These are phyloP conservation scores for Verticillium dahliae DNA, from an alignment of 2,329 filamentous ascomycete genomes.

Conservation along the genomic window DNA sequence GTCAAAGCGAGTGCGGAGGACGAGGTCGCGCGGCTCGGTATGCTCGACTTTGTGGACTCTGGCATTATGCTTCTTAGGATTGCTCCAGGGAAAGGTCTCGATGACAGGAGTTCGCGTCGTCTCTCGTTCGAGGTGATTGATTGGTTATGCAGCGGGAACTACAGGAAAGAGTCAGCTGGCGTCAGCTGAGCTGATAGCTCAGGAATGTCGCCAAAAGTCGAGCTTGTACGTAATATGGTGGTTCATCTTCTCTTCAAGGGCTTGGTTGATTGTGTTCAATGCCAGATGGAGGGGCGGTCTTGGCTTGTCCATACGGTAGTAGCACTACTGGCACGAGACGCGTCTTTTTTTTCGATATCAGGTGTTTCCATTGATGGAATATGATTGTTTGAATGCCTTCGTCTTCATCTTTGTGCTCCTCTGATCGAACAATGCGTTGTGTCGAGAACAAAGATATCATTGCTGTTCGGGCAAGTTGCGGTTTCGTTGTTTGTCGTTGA, in stretches of 20 bases:
- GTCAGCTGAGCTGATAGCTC: not conserved
- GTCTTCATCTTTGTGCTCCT: no score
- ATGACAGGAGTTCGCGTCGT: constrained; percentile 65
- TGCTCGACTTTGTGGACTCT: constrained; percentile 52
- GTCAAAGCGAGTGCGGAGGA: constrained; percentile 36
- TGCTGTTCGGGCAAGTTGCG: no score
- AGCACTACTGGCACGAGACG: not conserved
- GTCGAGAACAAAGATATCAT: not conserved
- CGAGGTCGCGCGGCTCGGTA: constrained; percentile 28
- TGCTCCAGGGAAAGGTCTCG: constrained; percentile 36
- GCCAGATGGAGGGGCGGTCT: not conserved
- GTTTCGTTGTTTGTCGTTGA: not conserved
- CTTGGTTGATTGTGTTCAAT: not conserved
- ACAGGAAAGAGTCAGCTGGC: constrained; percentile 20
- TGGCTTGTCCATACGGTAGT: not conserved
- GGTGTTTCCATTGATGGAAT: no score
- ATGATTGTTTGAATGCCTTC: no score
- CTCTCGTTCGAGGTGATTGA: constrained; percentile 85
- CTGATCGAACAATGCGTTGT: not conserved
- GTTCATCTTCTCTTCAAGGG: not conserved
- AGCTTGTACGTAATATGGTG: no score
- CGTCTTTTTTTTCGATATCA: not conserved
- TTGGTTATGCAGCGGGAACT: constrained; percentile 55
- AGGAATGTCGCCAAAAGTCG: not conserved
- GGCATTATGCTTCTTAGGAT: constrained; percentile 50